Conservation (phyloP, 495 filamentous ascomycete genomes). For the Chaetomium tenue region DNA sequence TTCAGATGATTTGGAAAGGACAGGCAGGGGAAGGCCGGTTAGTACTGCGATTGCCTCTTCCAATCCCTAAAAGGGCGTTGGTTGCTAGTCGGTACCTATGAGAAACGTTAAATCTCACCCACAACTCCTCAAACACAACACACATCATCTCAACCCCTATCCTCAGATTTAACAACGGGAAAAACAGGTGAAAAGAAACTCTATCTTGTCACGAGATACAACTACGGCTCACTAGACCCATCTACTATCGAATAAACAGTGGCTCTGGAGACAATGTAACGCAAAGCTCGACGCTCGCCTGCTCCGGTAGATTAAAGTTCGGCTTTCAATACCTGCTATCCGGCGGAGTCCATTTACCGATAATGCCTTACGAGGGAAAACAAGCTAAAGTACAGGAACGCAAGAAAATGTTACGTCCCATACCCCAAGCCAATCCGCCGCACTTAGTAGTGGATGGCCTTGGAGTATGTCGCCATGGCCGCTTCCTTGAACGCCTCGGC, state of each 20-base stretch:
- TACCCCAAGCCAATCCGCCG: not conserved
- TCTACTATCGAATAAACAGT: constrained; percentile 13
- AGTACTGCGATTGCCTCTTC: too few species aligned
- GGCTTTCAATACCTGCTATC: constrained; percentile 20
- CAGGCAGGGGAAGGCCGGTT: not conserved
- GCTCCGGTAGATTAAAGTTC: constrained; percentile 7
- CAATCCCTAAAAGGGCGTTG: too few species aligned
- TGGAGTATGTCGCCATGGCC: constrained; percentile 95
- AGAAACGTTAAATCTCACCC: too few species aligned
- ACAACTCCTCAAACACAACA: too few species aligned
- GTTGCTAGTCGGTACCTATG: too few species aligned
- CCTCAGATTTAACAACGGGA: not conserved
- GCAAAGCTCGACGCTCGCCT: constrained; percentile 13
- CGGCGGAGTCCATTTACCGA: constrained; percentile 29
- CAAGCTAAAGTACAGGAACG: constrained; percentile 33
- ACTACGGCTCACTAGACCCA: constrained; percentile 9
- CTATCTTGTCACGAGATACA: constrained; percentile 15
- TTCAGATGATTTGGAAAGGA: too few species aligned
- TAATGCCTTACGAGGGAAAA: constrained; percentile 23
- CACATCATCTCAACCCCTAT: not conserved
- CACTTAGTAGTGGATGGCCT: constrained; percentile 88
- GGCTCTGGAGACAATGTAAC: not conserved
- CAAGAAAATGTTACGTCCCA: constrained; percentile 19
- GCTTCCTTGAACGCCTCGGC: constrained; percentile 99
- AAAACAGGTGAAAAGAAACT: constrained; percentile 4